Percentiles rank a stretch among this genome's conserved stretches.
Evolutionary conservation across 176 grass and related monocot species (phyloP).

Genomic region (Carex littledalei): DNA sequence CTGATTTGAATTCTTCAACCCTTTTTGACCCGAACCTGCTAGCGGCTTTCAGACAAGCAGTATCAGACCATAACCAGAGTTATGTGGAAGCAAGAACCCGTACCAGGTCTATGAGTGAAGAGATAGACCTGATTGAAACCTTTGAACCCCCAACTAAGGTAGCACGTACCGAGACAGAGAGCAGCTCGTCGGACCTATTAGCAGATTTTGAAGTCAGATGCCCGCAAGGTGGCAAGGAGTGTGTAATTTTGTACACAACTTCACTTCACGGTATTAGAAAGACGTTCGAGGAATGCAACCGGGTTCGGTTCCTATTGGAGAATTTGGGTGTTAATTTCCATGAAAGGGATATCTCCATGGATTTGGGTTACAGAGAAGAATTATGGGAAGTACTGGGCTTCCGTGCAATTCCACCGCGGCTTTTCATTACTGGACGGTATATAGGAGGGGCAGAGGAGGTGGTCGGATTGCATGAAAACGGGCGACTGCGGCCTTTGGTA

Average conservation of each 20-base stretch:
- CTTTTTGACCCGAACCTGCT: slow-evolving; percentile 93
- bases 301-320: slow-evolving; percentile 52
- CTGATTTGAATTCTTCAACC: slow-evolving; percentile 50
- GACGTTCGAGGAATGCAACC: slow-evolving; percentile 80
- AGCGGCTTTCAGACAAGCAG: slow-evolving; percentile 60
- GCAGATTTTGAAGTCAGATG: slow-evolving; percentile 36
- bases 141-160: slow-evolving; percentile 23
- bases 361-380: slow-evolving; percentile 64
- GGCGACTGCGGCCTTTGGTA: slow-evolving; percentile 38
- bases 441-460: slow-evolving; percentile 75
- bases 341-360: slow-evolving; percentile 80
- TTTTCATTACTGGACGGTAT: slow-evolving; percentile 64
- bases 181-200: slow-evolving; percentile 28
- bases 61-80: slow-evolving; percentile 41
- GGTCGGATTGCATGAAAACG: slow-evolving; percentile 52
- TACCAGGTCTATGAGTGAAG: neutral
- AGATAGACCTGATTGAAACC: neutral
- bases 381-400: slow-evolving; percentile 39
- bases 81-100: slow-evolving; percentile 29
- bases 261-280: slow-evolving; percentile 60
- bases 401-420: slow-evolving; percentile 43
- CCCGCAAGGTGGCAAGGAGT: slow-evolving; percentile 49
- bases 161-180: slow-evolving; percentile 2
- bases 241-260: slow-evolving; percentile 66
- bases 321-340: slow-evolving; percentile 49